Evolutionary conservation across 192 early-diverging fungal species (phyloP), one percentile per base, ranked within the genome.

Genomic region (Irineochytrium annulatum): DNA sequence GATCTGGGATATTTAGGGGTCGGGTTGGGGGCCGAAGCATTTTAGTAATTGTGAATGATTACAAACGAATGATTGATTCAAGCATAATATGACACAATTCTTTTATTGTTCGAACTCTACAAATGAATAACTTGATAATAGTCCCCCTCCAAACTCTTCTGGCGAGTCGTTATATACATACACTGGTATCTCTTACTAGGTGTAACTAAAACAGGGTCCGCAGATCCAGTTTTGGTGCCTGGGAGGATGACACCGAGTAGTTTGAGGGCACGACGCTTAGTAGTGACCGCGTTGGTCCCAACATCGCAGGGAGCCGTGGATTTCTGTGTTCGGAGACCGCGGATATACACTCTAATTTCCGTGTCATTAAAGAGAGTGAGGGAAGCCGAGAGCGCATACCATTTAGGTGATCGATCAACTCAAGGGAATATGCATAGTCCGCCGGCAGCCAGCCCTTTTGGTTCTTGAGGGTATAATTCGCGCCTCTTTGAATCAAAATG

Each of bases 401-500:
- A 57, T 75, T 55, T 11, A 73, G 45, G 56, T 77, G 65, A 31
- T 63, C 70, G 29, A 69, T 32, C 41, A 77, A 64, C 31, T 71
- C 70, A 0, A 69, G 44, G 19, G 67, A 72, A 58, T 72, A 80
- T 4, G 78, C 72, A 59, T 70, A 80, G 39, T 80, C 78, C 52
- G 69, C 67, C 22, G 73, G 72, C 14, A 72, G 74, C 68, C 76
- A 80, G 20, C 75, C 75, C 33, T 63, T 48, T 20, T 44, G 29
- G 60, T 80, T 80, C 56, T 68, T 62, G 1, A 71, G 48, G 45
- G 71, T 80, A 53, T 52, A 49, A 22, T 65, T 51, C 28, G 69
- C 72, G 1, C 78, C 78, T 19, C 56, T 31, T 19, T 71, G 46
- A 28, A 80, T 69, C 57, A 80, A 46, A 31, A 80, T 29, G 39